Percentiles rank a stretch among this genome's conserved stretches.
Conservation (phyloP, 306 rosid species). For the Macrotyloma uniflorum region DNA sequence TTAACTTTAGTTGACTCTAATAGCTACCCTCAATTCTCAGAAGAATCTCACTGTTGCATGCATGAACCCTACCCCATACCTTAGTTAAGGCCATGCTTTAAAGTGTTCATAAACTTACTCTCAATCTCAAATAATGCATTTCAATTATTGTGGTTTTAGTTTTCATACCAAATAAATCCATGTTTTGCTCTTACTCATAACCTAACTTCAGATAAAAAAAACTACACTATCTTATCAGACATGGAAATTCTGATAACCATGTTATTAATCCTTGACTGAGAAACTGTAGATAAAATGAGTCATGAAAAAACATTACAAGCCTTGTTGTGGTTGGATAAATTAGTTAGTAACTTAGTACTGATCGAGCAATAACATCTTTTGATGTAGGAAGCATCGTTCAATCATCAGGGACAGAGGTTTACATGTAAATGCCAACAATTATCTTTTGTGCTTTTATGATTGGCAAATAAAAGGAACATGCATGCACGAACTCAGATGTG, state of each 20-base stretch:
- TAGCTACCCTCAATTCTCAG: slow-evolving; percentile 14
- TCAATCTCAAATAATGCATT: neutral
- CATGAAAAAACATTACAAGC: neutral
- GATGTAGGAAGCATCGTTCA: slow-evolving; percentile 33
- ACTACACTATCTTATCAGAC: no score
- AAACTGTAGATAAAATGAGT: neutral
- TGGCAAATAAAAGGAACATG: slow-evolving; percentile 25
- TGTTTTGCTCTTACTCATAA: no score
- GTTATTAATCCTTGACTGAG: neutral
- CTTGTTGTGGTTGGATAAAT: neutral
- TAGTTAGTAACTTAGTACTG: slow-evolving; percentile 30
- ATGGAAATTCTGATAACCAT: neutral
- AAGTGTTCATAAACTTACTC: neutral
- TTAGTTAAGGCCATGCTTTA: slow-evolving; percentile 23
- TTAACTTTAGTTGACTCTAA: slow-evolving; percentile 42
- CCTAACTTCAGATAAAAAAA: no score
- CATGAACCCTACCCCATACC: slow-evolving; percentile 45
- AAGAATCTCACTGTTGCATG: slow-evolving; percentile 40
- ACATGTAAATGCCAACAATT: slow-evolving; percentile 12
- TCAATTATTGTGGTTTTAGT: slow-evolving; percentile 1
- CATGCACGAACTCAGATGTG: slow-evolving; percentile 42
- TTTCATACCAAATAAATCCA: neutral
- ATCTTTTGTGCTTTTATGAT: slow-evolving; percentile 47
- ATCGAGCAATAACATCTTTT: slow-evolving; percentile 34
- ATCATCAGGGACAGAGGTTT: slow-evolving; percentile 27